Base-by-base conservation (phyloP, 2,329 filamentous ascomycete genomes). In the Fusarium concolor region DNA sequence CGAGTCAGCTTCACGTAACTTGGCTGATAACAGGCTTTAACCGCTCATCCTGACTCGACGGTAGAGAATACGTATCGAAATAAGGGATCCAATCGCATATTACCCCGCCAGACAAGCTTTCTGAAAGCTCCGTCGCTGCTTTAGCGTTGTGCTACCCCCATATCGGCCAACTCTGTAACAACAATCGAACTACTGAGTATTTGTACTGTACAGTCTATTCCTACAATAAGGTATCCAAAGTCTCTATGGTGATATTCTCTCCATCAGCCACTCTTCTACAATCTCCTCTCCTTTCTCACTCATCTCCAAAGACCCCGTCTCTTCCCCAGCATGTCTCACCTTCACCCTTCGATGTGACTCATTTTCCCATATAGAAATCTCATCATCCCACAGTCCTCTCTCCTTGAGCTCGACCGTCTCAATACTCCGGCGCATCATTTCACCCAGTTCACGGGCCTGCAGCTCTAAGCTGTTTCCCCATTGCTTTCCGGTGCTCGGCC, bases 381-480 rank as follows among this genome's bases (percentile, higher is more conserved):
- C 76, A 2, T 79, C 75, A 56, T 84, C 83, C 80, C 81, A 83
- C 35, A 71, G 74, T 50, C 67, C 72, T 20, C 80, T 77, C 65
- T 83, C 78, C 60, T 78, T 80, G 17, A 84, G 68, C 73, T 87
- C 85, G 5, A 81, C 39, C 69, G 78, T 80, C 28, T 82, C 76
- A 24, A 87, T 70, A 68, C 85, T 86, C 42, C 81, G 78, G 35
- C 80, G 79, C 83, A 87, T 86, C 59, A 85, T 70, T 17, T 74
- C 71, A 0, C 78, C 79, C n/a, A 88, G 73, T 71, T 85, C 82
- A 4, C 69, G 53, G 0, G 86, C 83, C 72, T 87, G 86, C 2
- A 74, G 66, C 38, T 76, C 72, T 56, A 86, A 84, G 15, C 74
- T 83, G 72, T 87, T 83, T 10, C 77, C 77, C 6, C 60, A 63